Percentiles rank a stretch among this genome's conserved stretches.
These are phyloP conservation scores for Pontederia paniculata DNA, from an alignment of 176 grass and related monocot species.

Conservation along the genomic window DNA sequence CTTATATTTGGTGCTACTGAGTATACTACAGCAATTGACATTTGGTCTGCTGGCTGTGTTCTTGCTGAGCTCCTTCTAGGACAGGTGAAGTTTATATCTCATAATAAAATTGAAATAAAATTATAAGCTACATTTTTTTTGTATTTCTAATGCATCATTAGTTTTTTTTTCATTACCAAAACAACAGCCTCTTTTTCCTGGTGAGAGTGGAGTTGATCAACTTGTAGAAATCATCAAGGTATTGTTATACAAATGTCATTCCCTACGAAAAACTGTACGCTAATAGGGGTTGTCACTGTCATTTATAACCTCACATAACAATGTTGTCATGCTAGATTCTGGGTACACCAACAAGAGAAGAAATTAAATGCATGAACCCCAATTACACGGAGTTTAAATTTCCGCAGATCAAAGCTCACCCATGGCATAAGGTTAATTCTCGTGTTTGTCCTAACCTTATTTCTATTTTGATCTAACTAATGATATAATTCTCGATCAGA, in stretches of 20 bases:
- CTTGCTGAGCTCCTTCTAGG: conserved; percentile 54
- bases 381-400: conserved; percentile 55
- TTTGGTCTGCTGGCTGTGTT: conserved; percentile 74
- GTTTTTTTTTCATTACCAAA: conserved; percentile 1
- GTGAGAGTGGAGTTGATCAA: conserved; percentile 66
- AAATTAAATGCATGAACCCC: conserved; percentile 73
- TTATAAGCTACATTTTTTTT: not conserved
- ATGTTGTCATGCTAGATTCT: conserved; percentile 22
- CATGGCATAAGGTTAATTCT: conserved; percentile 47
- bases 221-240: conserved; percentile 82
- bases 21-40: conserved; percentile 66
- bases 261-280: no score
- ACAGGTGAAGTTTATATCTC: conserved; percentile 21
- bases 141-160: not conserved
- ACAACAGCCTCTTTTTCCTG: conserved; percentile 64
- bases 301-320: no score
- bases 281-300: no score
- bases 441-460: not conserved
- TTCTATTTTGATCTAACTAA: not conserved
- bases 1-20: conserved; percentile 76
- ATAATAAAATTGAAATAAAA: no score
- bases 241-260: no score
- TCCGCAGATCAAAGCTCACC: conserved; percentile 69
- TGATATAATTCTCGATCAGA: conserved; percentile 13
- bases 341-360: conserved; percentile 56